A percentile compares a stretch with the other conserved stretches of the same genome.
Evolutionary conservation across 306 rosid species (phyloP).

Genomic region (apple (Malus domestica)): ASM211411v1 NC_041795.1:36234501-36235000

Average conservation of each 20-base stretch:
- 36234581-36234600: slow-evolving; percentile 77
- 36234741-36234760: slow-evolving; percentile 18
- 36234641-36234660: neutral
- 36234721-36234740: neutral
- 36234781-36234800: slow-evolving; percentile 48
- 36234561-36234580: slow-evolving; percentile 83
- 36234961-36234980: neutral
- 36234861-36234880: slow-evolving; percentile 34
- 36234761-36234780: slow-evolving; percentile 46
- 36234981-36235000: too few relatives aligned
- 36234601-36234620: slow-evolving; percentile 50
- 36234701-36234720: neutral
- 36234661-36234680: too few relatives aligned
- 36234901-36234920: slow-evolving; percentile 59
- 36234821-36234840: slow-evolving; percentile 71
- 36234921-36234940: slow-evolving; percentile 53
- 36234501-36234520: neutral
- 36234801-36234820: slow-evolving; percentile 64
- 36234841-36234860: slow-evolving; percentile 53
- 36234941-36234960: slow-evolving; percentile 20
- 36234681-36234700: neutral
- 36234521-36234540: slow-evolving; percentile 24
- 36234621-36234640: neutral
- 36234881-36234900: slow-evolving; percentile 33
- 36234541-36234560: slow-evolving; percentile 92